Percentiles rank a stretch among this genome's conserved stretches.
These are phyloP conservation scores for Mycosphaerelloides madeirae DNA, from an alignment of 2,329 filamentous ascomycete genomes.

Conservation along the genomic window DNA sequence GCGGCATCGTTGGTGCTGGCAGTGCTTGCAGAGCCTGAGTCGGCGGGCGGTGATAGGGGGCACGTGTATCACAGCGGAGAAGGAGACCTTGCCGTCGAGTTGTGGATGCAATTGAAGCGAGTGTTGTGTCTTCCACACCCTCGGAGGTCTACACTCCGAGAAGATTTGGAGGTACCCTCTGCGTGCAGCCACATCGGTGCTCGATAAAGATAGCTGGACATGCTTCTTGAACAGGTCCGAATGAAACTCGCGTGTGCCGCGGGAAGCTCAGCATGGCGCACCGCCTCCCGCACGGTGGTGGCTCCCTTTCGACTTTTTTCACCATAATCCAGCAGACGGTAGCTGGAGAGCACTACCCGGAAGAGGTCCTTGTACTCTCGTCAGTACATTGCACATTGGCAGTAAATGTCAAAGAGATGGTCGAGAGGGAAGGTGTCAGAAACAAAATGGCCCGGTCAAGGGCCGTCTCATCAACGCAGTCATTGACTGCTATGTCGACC, in stretches of 20 bases:
- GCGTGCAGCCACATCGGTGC: too few relatives aligned
- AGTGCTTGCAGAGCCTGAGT: slow-evolving; percentile 11
- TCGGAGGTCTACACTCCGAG: too few relatives aligned
- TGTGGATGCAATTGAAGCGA: too few relatives aligned
- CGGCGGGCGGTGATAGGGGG: neutral
- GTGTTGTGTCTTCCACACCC: too few relatives aligned
- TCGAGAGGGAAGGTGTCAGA: slow-evolving; percentile 16
- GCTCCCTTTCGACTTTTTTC: slow-evolving; percentile 12
- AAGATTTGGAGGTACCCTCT: too few relatives aligned
- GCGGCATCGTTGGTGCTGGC: slow-evolving; percentile 10
- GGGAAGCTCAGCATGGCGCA: slow-evolving; percentile 16
- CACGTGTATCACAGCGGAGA: neutral
- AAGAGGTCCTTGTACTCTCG: too few relatives aligned
- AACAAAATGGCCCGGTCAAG: slow-evolving; percentile 33
- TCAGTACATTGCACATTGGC: neutral
- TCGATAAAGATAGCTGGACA: too few relatives aligned
- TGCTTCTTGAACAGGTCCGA: too few relatives aligned
- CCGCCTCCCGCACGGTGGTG: slow-evolving; percentile 16
- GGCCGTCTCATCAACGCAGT: slow-evolving; percentile 38
- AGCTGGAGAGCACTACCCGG: too few relatives aligned
- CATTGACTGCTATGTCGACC: slow-evolving; percentile 38
- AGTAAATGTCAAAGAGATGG: neutral
- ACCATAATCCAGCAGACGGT: too few relatives aligned
- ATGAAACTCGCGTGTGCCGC: neutral
- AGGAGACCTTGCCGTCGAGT: neutral